phyloP scores from a whole-genome alignment of 2,329 filamentous ascomycete species.

The Coniella lustricola region DNA sequence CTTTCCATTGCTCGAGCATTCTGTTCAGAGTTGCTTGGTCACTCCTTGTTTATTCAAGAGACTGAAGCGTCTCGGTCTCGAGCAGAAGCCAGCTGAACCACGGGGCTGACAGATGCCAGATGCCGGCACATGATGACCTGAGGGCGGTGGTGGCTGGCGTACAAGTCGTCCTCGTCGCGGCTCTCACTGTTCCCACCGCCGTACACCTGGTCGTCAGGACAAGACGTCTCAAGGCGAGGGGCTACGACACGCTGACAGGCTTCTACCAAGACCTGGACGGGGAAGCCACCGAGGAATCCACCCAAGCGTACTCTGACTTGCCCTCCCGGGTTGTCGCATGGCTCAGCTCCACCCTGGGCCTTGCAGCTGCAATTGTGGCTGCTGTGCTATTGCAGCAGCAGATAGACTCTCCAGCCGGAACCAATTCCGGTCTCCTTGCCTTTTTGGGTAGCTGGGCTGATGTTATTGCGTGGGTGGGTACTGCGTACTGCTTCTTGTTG shows the following conservation, averaged over 20 bases:
- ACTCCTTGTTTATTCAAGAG: no score
- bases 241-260: slow-evolving; percentile 19
- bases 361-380: slow-evolving; percentile 21
- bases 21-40: no score
- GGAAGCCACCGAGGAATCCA: slow-evolving; percentile 26
- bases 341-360: slow-evolving; percentile 21
- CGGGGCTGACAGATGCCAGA: not conserved
- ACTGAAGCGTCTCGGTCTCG: no score
- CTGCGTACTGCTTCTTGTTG: no score
- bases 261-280: slow-evolving; percentile 27
- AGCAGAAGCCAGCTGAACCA: no score
- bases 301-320: slow-evolving; percentile 24
- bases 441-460: slow-evolving; percentile 18
- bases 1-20: no score
- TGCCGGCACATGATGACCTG: slow-evolving; percentile 8
- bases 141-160: slow-evolving; percentile 10
- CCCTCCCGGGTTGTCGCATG: slow-evolving; percentile 22
- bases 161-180: slow-evolving; percentile 10
- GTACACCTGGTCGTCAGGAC: slow-evolving; percentile 12
- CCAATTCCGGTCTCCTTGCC: not conserved
- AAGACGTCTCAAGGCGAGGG: slow-evolving; percentile 12
- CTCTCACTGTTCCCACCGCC: slow-evolving; percentile 19
- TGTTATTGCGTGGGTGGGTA: slow-evolving; percentile 20
- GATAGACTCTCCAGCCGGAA: not conserved
- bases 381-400: slow-evolving; percentile 16